Evolutionary conservation across 345 rosid genomes (phyloP).

Genomic region (Toxicodendron radicans): DNA sequence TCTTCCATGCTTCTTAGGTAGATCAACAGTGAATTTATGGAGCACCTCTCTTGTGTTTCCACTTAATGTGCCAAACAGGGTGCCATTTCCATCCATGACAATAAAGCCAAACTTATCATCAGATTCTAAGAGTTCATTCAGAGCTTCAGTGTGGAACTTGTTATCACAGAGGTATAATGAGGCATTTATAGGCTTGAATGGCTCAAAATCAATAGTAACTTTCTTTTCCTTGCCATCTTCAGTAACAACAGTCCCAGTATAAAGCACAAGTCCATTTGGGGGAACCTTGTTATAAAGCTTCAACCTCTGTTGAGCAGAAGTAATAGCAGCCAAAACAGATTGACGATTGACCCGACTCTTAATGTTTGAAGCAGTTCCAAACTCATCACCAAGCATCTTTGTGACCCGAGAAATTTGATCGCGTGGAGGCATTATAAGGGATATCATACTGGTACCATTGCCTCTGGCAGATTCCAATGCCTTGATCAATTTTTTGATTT

Average conservation of each 20-base stretch:
- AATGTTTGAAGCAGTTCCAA: conserved; percentile 91
- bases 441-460: conserved; percentile 95
- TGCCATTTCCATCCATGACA: conserved; percentile 94
- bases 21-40: conserved; percentile 86
- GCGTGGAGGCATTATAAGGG: conserved; percentile 95
- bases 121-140: conserved; percentile 82
- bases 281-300: conserved; percentile 91
- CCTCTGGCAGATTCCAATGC: conserved; percentile 91
- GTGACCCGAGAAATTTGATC: conserved; percentile 91
- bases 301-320: conserved; percentile 93
- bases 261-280: conserved; percentile 86
- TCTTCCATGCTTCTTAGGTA: conserved; percentile 94
- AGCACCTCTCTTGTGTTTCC: conserved; percentile 91
- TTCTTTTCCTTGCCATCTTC: conserved; percentile 95
- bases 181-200: conserved; percentile 89
- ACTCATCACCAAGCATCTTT: conserved; percentile 95
- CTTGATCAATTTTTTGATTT: conserved; percentile 86
- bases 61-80: conserved; percentile 85
- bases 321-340: conserved; percentile 86
- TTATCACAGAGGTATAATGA: conserved; percentile 87
- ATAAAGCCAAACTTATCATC: conserved; percentile 94
- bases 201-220: conserved; percentile 90
- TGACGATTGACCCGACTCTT: conserved; percentile 92
- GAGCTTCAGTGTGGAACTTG: conserved; percentile 84
- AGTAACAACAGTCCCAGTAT: conserved; percentile 77